Conservation (phyloP, 345 rosid species). For the Psidium friedrichsthalianum region DNA sequence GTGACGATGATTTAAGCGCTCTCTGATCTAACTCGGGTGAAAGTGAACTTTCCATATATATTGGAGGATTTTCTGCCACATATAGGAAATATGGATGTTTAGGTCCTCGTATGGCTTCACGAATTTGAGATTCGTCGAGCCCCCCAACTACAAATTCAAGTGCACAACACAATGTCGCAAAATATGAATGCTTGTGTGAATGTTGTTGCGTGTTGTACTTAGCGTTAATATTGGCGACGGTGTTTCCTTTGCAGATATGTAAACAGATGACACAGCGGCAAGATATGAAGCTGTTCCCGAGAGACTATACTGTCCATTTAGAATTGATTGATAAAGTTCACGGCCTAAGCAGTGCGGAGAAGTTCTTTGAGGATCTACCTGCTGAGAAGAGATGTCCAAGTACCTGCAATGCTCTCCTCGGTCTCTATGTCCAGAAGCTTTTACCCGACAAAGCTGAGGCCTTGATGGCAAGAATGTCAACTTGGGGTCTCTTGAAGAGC, state of each 20-base stretch:
- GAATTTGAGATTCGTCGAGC: not conserved
- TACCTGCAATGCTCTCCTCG: slow-evolving; percentile 75
- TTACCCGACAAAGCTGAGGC: slow-evolving; percentile 55
- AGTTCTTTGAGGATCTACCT: slow-evolving; percentile 82
- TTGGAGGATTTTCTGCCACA: not conserved
- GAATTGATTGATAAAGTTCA: slow-evolving; percentile 77
- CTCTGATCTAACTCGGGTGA: not conserved
- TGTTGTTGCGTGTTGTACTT: not conserved
- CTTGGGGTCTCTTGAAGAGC: slow-evolving; percentile 48
- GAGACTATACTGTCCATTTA: slow-evolving; percentile 85
- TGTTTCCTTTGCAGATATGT: slow-evolving; percentile 40
- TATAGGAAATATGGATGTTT: not conserved
- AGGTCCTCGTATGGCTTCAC: not conserved
- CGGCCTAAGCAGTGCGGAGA: slow-evolving; percentile 65
- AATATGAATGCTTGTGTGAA: not conserved
- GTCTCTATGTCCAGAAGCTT: slow-evolving; percentile 48
- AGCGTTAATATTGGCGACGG: not conserved
- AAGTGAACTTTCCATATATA: not conserved
- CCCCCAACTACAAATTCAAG: not conserved
- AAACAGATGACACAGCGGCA: slow-evolving; percentile 76
- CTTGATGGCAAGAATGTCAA: slow-evolving; percentile 64
- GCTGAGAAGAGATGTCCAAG: slow-evolving; percentile 50
- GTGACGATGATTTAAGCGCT: not conserved
- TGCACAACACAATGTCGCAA: not conserved
- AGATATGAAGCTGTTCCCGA: slow-evolving; percentile 61